Percentiles rank a stretch among this genome's conserved stretches.
These are phyloP conservation scores for Gastrodia elata DNA, from an alignment of 106 monocot species.

Conservation along the genomic window DNA sequence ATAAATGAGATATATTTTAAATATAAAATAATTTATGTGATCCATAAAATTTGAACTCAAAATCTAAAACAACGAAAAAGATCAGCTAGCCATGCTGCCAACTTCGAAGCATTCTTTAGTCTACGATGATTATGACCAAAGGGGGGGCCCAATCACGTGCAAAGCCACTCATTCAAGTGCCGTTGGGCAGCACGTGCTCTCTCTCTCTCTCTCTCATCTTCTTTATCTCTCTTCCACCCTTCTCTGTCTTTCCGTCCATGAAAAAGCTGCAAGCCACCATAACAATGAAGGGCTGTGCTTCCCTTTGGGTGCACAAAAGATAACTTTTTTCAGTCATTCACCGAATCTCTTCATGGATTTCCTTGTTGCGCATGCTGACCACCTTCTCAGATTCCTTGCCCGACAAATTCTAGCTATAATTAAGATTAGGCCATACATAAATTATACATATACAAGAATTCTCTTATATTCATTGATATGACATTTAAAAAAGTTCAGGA, in stretches of 20 bases:
- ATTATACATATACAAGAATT: no score
- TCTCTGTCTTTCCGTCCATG: background rate
- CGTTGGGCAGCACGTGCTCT: background rate
- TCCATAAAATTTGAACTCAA: no score
- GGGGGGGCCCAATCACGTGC: background rate
- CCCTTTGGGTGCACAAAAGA: background rate
- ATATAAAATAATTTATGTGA: no score
- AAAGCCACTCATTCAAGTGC: background rate
- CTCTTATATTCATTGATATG: no score
- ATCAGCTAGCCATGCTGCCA: background rate
- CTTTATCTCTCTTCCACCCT: background rate
- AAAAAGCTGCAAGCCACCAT: constrained; percentile 1
- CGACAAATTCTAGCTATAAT: background rate
- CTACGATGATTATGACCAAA: background rate
- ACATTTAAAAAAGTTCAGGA: no score
- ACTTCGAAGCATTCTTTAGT: constrained; percentile 2
- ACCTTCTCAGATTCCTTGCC: background rate
- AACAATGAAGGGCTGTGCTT: background rate
- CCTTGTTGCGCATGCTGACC: background rate
- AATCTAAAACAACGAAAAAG: no score
- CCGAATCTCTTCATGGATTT: background rate
- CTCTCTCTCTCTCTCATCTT: background rate
- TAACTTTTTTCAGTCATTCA: background rate
- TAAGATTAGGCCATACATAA: background rate
- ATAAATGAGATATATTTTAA: no score